Percentiles rank a stretch among this genome's conserved stretches.
phyloP scores from a whole-genome alignment of 2,329 filamentous ascomycete genomes.

The Nakataea oryzae region DNA sequence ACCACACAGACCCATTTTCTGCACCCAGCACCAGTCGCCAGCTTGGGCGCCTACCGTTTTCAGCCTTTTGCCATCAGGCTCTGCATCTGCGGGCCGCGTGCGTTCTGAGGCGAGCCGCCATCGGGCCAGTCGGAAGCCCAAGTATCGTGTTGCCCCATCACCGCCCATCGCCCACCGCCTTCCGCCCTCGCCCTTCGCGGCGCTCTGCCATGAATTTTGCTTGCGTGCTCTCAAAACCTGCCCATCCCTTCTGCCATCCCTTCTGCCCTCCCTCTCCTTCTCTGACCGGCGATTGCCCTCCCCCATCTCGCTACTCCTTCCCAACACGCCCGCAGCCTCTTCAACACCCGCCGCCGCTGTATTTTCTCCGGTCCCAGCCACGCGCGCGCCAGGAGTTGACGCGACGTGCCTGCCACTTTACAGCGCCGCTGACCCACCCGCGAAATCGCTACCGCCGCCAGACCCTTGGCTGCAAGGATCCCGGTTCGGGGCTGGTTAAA shows the following conservation, averaged over 20 bases:
- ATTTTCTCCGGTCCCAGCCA: neutral
- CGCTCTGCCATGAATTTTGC: neutral
- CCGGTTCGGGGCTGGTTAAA: neutral
- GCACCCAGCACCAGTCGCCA: neutral
- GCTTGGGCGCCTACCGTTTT: neutral
- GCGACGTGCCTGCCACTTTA: neutral
- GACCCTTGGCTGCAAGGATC: neutral
- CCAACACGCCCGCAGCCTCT: neutral
- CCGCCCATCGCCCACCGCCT: too few species aligned
- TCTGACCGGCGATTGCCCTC: too few species aligned
- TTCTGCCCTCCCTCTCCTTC: neutral
- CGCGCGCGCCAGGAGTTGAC: neutral
- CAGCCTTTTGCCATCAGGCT: neutral
- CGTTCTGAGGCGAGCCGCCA: neutral
- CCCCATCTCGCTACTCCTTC: neutral
- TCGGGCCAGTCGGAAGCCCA: neutral
- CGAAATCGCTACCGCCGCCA: neutral
- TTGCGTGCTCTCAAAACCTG: neutral
- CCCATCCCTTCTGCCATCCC: neutral
- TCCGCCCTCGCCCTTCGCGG: too few species aligned
- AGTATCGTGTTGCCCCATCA: neutral
- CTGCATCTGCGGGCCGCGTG: neutral
- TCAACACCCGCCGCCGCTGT: neutral
- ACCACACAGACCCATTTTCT: neutral
- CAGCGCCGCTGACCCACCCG: neutral